Base-by-base conservation (phyloP, 768 basidiomycete genomes). In the Mycena alexandri region DNA sequence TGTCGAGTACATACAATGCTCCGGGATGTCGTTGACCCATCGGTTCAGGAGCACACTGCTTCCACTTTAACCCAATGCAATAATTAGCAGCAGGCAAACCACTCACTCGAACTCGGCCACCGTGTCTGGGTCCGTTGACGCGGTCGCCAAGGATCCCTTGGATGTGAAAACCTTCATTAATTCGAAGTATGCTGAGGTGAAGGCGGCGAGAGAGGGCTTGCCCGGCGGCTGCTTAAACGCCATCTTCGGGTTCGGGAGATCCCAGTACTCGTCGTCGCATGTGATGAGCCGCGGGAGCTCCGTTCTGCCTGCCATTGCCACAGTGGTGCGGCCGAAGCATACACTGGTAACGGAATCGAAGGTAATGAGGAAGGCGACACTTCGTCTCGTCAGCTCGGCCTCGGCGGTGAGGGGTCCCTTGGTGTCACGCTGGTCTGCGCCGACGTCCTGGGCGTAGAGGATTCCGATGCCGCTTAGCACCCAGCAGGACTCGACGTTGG, bases 191-290 rank as follows among this genome's bases (percentile, higher is more conserved):
- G 79, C 78, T 50, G 81, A 80, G 72, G 84, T 84, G 48, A 75
- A 81, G 2, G 81, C 70, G 3, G 84, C 70, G 22, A 73, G 65
- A 5, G 82, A 76, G 3, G 84, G 82, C 68, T 80, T 82, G 14
- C 76, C 80, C 0, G 78, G 74, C 6, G 87, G 88, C 69, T 88
- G 88, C 62, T 80, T 80, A 76, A 85, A 87, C 8, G 80, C 78
- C 13, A 75, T 76, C 3, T 76, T 75, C 2, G 80, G 79, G 47
- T 80, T 80, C 1, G 64, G 75, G 29, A 71, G 75, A 21, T 80
- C 78, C 86, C 86, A 88, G 65, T 84, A 87, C 68, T 81, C 79
- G 73, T 82, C 80, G 70, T 89, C 87, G 42, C 85, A 84, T 41
- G 83, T 82, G 0, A 83, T 80, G 52, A 86, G 86, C 36, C 83